These are phyloP conservation scores for Ophiognomonia clavigignenti-juglandacearum DNA, from an alignment of 2,329 filamentous ascomycete species.

Conservation along the genomic window DNA sequence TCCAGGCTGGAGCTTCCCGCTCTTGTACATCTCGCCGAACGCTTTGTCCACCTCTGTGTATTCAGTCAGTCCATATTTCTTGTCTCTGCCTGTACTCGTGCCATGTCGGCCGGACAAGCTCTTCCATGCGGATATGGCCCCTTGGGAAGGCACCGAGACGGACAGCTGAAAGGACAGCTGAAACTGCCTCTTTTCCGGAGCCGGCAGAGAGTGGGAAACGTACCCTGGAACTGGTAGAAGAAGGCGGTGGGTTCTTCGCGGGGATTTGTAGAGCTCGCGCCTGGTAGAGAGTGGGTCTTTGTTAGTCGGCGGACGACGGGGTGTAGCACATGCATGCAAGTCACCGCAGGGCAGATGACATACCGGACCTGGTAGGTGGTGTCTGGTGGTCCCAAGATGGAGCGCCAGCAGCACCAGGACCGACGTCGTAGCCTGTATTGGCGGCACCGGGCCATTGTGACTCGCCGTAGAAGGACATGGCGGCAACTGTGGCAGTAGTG, in stretches of 20 bases:
- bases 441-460: slow-evolving; percentile 21
- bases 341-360: too few relatives aligned
- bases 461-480: slow-evolving; percentile 26
- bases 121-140: too few relatives aligned
- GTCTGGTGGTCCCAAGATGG: slow-evolving; percentile 24
- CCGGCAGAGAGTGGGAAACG: slow-evolving; percentile 18
- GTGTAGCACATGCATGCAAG: too few relatives aligned
- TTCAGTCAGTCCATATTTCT: slow-evolving; percentile 23
- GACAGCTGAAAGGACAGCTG: background rate
- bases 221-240: slow-evolving; percentile 32
- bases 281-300: slow-evolving; percentile 15
- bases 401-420: slow-evolving; percentile 19
- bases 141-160: too few relatives aligned
- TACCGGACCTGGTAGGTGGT: slow-evolving; percentile 24
- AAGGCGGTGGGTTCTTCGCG: slow-evolving; percentile 29
- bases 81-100: slow-evolving; percentile 1
- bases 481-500: background rate
- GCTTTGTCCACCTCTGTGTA: slow-evolving; percentile 86
- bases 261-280: slow-evolving; percentile 30
- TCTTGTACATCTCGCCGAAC: slow-evolving; percentile 93
- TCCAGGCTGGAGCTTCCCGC: slow-evolving; percentile 66
- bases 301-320: background rate
- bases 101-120: background rate
- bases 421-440: background rate
- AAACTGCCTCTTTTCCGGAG: slow-evolving; percentile 6